Percentiles rank a stretch among this genome's conserved stretches.
These are phyloP conservation scores for Ministeria vibrans DNA, from an alignment of 78 protist species.

Conservation along the genomic window DNA sequence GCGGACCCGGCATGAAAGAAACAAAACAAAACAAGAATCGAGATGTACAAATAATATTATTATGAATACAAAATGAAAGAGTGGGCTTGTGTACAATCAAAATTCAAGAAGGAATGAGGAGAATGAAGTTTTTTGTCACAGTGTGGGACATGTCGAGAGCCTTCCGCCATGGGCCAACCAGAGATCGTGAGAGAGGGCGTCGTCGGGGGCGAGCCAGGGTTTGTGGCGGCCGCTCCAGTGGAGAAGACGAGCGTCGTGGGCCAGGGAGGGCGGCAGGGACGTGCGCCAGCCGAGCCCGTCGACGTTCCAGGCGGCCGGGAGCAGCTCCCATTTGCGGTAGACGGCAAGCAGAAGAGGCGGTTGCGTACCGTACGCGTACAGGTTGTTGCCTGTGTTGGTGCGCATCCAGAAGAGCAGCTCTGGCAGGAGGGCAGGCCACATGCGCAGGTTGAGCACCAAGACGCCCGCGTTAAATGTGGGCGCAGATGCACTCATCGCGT, in stretches of 20 bases:
- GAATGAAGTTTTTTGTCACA: too few species aligned
- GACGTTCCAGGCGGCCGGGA: background rate
- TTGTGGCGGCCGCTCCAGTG: constrained; percentile 4
- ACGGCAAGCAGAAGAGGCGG: background rate
- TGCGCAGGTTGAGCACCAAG: background rate
- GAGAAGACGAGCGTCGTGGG: background rate
- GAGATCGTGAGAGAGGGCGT: too few species aligned
- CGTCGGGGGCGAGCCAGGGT: too few species aligned
- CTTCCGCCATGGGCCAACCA: too few species aligned
- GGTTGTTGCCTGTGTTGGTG: background rate
- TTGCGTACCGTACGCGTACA: background rate
- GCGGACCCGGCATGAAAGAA: too few species aligned
- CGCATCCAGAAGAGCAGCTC: background rate
- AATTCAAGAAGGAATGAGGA: too few species aligned
- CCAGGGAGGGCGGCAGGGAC: background rate
- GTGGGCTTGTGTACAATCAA: too few species aligned
- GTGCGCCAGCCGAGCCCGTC: background rate
- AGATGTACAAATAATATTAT: too few species aligned
- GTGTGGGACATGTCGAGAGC: too few species aligned
- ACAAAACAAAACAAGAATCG: too few species aligned
- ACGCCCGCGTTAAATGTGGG: constrained; percentile 13
- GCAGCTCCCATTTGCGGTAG: background rate
- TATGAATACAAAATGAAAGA: too few species aligned
- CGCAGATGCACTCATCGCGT: background rate
- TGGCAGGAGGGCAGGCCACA: background rate